Percentiles rank a stretch among this genome's conserved stretches.
Evolutionary conservation across 2,329 filamentous ascomycete species (phyloP).

Genomic region (Ambrosiella cleistominuta): DNA sequence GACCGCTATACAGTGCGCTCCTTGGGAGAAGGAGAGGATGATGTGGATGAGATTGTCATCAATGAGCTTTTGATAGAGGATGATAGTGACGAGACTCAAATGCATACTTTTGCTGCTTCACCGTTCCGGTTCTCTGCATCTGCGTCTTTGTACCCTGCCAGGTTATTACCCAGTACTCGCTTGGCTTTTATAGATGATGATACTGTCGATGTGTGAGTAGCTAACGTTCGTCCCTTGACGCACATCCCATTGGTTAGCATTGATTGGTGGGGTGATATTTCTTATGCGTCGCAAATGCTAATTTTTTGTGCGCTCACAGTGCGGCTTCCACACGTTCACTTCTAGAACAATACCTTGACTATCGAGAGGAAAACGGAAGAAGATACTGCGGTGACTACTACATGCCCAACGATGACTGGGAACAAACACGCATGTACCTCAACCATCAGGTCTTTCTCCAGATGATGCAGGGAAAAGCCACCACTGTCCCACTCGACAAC

Average conservation of each 20-base stretch:
- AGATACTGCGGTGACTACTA: slow-evolving; percentile 45
- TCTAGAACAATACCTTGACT: slow-evolving; percentile 34
- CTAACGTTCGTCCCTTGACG: no score
- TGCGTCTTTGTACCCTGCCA: slow-evolving; percentile 5
- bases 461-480: slow-evolving; percentile 28
- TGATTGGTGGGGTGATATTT: no score
- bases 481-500: slow-evolving; percentile 25
- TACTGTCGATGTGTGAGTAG: slow-evolving; percentile 13
- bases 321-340: slow-evolving; percentile 31
- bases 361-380: slow-evolving; percentile 41
- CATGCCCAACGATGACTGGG: slow-evolving; percentile 49
- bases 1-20: background rate
- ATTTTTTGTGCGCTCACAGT: slow-evolving; percentile 16
- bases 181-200: slow-evolving; percentile 9
- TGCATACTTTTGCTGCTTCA: background rate
- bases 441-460: slow-evolving; percentile 45
- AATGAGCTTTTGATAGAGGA: background rate
- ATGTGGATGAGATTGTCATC: background rate
- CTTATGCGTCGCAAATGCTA: background rate
- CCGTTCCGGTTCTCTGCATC: slow-evolving; percentile 4
- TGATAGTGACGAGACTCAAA: slow-evolving; percentile 1
- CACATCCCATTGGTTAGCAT: no score
- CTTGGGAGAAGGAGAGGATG: background rate
- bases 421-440: slow-evolving; percentile 44
- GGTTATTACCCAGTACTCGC: background rate